Evolutionary conservation across 192 early-diverging fungal species (phyloP).

Genomic region (Haplosporangium gracile): DNA sequence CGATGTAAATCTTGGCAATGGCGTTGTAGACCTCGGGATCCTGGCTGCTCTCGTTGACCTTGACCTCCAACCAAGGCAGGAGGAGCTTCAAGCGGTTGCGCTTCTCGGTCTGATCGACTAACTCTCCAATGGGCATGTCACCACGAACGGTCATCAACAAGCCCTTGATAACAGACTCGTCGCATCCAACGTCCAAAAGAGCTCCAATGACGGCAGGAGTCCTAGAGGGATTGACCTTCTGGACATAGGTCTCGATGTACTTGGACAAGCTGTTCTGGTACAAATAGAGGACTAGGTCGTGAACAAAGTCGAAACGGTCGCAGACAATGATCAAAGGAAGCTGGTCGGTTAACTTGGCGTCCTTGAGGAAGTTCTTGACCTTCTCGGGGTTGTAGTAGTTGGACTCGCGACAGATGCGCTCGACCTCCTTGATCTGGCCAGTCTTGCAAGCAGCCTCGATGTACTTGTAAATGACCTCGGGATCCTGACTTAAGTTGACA

Average conservation of each 20-base stretch:
- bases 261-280: constrained; percentile 95
- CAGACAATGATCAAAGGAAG: constrained; percentile 99
- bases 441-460: constrained; percentile 95
- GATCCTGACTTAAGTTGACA: constrained; percentile 95
- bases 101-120: constrained; percentile 95
- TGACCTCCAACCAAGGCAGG: constrained; percentile 93
- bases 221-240: constrained; percentile 95
- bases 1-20: constrained; percentile 99
- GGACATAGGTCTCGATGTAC: constrained; percentile 99
- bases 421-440: constrained; percentile 97
- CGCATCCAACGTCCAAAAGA: constrained; percentile 98
- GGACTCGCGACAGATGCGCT: constrained; percentile 96
- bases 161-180: constrained; percentile 93
- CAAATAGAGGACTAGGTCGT: constrained; percentile 96
- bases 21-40: constrained; percentile 97
- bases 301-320: constrained; percentile 97
- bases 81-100: constrained; percentile 97
- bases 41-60: constrained; percentile 87
- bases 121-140: constrained; percentile 84
- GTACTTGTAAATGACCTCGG: constrained; percentile 98
- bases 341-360: constrained; percentile 95
- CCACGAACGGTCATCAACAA: constrained; percentile 88
- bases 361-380: constrained; percentile 99
- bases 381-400: constrained; percentile 97
- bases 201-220: constrained; percentile 97